phyloP scores from a whole-genome alignment of 257 asterid genomes.

The Primulina huaijiensis region DNA sequence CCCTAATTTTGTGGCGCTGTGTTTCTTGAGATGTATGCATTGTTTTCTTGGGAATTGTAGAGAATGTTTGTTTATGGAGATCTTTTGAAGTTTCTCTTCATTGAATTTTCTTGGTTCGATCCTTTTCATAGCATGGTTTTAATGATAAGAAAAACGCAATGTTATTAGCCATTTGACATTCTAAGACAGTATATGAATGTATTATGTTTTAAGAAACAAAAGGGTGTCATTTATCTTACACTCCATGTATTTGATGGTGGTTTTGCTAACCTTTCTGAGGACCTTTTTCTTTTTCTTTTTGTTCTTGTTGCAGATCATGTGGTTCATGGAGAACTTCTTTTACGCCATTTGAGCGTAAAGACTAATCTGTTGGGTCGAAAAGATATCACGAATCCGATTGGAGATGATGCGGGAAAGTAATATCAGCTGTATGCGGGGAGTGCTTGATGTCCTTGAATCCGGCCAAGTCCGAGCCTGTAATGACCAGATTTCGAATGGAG shows the following conservation, averaged over 20 bases:
- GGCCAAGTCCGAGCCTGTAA: conserved; percentile 33
- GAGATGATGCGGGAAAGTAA: conserved; percentile 33
- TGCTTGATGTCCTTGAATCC: conserved; percentile 48
- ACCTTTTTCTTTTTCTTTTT: not conserved
- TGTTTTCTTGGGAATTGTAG: conserved; percentile 20
- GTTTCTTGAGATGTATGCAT: conserved; percentile 21
- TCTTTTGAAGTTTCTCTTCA: not conserved
- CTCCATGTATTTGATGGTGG: conserved; percentile 22
- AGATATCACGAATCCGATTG: conserved; percentile 39
- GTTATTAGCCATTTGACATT: not conserved
- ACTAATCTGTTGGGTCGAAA: conserved; percentile 38
- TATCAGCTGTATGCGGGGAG: conserved; percentile 52
- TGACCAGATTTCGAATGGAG: conserved; percentile 44
- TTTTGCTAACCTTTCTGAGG: conserved; percentile 2
- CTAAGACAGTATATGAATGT: not conserved
- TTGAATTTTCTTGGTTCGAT: not conserved
- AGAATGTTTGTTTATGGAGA: not conserved
- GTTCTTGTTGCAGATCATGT: conserved; percentile 16
- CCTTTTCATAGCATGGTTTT: not conserved
- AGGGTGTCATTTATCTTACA: not conserved
- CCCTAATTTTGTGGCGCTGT: conserved; percentile 20
- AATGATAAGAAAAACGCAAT: not conserved
- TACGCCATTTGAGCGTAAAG: conserved; percentile 13
- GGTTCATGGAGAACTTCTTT: conserved; percentile 6
- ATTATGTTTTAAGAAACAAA: not conserved